Percentiles rank a stretch among this genome's conserved stretches.
phyloP scores from a whole-genome alignment of 768 basidiomycete species.

The Holtermannia corniformis region DNA sequence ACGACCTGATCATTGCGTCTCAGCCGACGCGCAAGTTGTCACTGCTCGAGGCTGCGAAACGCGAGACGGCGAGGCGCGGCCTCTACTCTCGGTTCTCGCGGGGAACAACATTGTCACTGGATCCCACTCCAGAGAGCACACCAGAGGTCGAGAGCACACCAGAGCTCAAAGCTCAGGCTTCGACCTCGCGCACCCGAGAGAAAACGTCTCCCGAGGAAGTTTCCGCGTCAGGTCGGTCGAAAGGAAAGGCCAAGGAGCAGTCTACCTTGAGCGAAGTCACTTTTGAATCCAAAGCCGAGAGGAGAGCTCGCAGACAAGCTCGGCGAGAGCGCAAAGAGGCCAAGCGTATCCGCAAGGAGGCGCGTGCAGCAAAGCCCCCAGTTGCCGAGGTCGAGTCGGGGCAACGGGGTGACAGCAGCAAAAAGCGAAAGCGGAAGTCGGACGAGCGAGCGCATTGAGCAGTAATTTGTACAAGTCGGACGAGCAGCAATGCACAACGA shows the following conservation, averaged over 20 bases:
- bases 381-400: not conserved
- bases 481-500: too few relatives aligned
- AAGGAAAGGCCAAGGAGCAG: too few relatives aligned
- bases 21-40: conserved; percentile 29
- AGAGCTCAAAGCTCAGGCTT: not conserved
- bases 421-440: conserved; percentile 1
- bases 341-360: too few relatives aligned
- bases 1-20: conserved; percentile 52
- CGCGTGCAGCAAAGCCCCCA: not conserved
- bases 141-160: conserved; percentile 46
- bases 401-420: not conserved
- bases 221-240: too few relatives aligned
- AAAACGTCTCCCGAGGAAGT: too few relatives aligned
- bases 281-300: too few relatives aligned
- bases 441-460: not conserved
- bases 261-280: too few relatives aligned
- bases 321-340: too few relatives aligned
- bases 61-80: conserved; percentile 62
- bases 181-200: not conserved
- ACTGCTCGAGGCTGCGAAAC: conserved; percentile 50
- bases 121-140: conserved; percentile 44
- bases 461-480: too few relatives aligned
- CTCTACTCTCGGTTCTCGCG: conserved; percentile 76
- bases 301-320: too few relatives aligned
- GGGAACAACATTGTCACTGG: conserved; percentile 42